Base-by-base conservation (phyloP, 1,284 basidiomycete genomes). In the Apiotrichum mycotoxinovorans region DNA sequence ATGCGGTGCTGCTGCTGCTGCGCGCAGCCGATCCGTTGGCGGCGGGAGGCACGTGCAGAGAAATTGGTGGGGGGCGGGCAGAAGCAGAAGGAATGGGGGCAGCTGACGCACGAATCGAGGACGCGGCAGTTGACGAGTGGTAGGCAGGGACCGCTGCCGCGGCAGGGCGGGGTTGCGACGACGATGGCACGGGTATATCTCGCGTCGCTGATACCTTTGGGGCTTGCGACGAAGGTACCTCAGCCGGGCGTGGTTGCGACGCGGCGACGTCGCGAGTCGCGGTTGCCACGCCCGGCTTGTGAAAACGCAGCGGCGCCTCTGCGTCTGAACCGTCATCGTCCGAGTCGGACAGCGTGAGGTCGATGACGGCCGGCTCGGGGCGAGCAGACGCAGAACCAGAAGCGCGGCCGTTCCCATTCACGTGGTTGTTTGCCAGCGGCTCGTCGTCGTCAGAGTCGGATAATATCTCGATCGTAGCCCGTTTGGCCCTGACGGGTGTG, bases 361-460 rank as follows among this genome's bases (percentile, higher is more conserved):
- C 89, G 65, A 91, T 91, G 42, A 91, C 83, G 54, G 43, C 47
- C 12, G 27, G 20, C 18, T 43, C 35, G 27, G 55, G 50, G 18
- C 40, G 54, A 1, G 54, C 33, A 20, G 54, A 35, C 41, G 35
- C 47, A 5, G 43, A 33, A 17, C 27, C 17, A 9, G n/a, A 15
- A 27, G 27, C 47, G 26, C 14, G 20, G 27, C 51, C 55, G 47
- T 52, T 45, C 2, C 48, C 41, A 38, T 52, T 51, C 3, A 47
- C 45, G 47, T 54, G 50, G 23, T 25, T 30, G 18, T 42, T 46
- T 10, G 45, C 17, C n/a, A 38, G 18, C 12, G 26, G 17, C 52
- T 87, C 86, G 67, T 90, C 86, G 41, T 87, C 85, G 53, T 88
- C 84, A 44, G 83, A 83, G 61, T 86, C 89, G 66, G 89, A 88